Base-by-base conservation (phyloP, 2,329 filamentous ascomycete species). In the Fonsecaea pedrosoi region DNA sequence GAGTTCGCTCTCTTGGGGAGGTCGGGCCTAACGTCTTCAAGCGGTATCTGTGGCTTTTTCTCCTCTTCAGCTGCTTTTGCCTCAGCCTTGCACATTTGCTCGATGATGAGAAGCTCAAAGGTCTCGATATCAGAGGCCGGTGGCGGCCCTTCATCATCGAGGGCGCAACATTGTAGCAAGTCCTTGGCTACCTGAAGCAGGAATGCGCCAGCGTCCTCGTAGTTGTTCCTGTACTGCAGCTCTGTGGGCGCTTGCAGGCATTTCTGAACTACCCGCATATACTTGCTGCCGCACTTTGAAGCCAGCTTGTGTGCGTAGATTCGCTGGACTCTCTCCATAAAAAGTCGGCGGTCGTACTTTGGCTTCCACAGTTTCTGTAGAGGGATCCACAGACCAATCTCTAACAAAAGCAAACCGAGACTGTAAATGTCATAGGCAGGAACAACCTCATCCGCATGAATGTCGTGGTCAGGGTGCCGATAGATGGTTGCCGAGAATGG, bases 341-440 rank as follows among this genome's bases (percentile, higher is more conserved):
- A 89, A 77, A 87, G 86, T 18, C 81, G 78, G 21, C 86, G 82
- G 30, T 83, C 84, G 74, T 90, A 90, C 73, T 89, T 89, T 68
- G 84, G 79, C 73, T 90, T 90, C 85, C 86, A 89, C 21, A 89
- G 75, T 64, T 86, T 85, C 62, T 83, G 84, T 32, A 89, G 79
- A 0, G 87, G 87, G 35, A 84, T 82, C 87, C 87, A 90, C 2
- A 89, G 76, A 4, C 87, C 87, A 67, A 89, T 85, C 71, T 90
- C 87, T 35, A 90, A 78, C 35, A 90, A 76, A 3, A 89, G 81
- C 32, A 90, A 75, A 2, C 86, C 87, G 1, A 90, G 79, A 48
- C 86, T 85, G 74, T 89, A 89, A 18, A 89, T 78, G 73, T 90
- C 87, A 72, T 78, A 82, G 40, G 77, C 78, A n/a, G 71, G 70